A percentile compares a stretch with the other conserved stretches of the same genome.
phyloP scores from a whole-genome alignment of 2,329 filamentous ascomycete species.

The Penicillium sp. region DNA sequence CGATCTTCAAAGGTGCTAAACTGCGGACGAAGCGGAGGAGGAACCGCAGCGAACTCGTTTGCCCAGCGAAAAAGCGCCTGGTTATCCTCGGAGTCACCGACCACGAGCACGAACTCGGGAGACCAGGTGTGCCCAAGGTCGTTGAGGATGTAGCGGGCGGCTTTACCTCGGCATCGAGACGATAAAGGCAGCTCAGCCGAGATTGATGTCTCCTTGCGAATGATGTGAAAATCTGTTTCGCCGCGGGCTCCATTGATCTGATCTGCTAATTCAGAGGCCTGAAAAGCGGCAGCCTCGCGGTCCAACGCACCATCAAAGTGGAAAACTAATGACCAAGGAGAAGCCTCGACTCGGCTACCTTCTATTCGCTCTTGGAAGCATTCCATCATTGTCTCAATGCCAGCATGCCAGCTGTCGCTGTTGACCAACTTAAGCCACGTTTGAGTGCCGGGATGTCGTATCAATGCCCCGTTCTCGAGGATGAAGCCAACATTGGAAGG shows the following conservation, averaged over 20 bases:
- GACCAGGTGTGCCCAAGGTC: conserved; percentile 56
- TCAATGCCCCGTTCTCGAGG: conserved; percentile 89
- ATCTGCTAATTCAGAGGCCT: conserved; percentile 83
- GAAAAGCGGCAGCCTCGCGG: conserved; percentile 71
- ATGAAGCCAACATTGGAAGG: conserved; percentile 73
- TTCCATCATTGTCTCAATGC: conserved; percentile 76
- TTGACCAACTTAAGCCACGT: conserved; percentile 65
- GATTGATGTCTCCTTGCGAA: conserved; percentile 77
- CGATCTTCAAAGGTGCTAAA: background rate
- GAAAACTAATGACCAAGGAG: conserved; percentile 83
- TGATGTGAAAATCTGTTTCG: conserved; percentile 76
- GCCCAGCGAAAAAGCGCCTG: conserved; percentile 93
- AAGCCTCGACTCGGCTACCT: conserved; percentile 80
- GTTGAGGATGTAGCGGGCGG: conserved; percentile 70
- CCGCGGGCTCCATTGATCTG: conserved; percentile 93
- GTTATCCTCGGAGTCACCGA: conserved; percentile 85
- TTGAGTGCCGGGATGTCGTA: conserved; percentile 66
- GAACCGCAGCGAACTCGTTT: conserved; percentile 65
- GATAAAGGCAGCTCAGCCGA: conserved; percentile 82
- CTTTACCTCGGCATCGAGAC: conserved; percentile 33
- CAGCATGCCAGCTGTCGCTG: conserved; percentile 67
- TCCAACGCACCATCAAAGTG: conserved; percentile 81
- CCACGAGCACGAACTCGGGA: conserved; percentile 83
- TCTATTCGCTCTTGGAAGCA: conserved; percentile 90
- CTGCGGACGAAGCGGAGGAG: background rate